Percentiles rank a stretch among this genome's conserved stretches.
These are phyloP conservation scores for Aureobasidium namibiae DNA, from an alignment of 2,329 filamentous ascomycete species.

Conservation along the genomic window DNA sequence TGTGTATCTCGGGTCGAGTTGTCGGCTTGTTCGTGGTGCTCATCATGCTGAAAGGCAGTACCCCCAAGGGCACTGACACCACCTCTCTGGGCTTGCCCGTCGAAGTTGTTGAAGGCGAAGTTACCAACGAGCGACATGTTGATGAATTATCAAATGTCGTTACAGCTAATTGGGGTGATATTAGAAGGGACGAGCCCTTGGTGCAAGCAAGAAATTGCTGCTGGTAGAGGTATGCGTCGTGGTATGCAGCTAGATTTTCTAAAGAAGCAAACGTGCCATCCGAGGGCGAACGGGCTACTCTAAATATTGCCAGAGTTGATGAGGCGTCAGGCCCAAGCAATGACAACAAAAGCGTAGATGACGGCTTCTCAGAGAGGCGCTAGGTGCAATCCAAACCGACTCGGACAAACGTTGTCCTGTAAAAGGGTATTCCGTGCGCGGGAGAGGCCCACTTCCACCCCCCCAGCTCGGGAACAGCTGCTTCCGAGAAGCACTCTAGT, in stretches of 20 bases:
- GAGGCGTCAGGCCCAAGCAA: neutral
- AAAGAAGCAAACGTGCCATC: neutral
- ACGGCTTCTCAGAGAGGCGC: neutral
- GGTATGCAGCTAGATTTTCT: neutral
- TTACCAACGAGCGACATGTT: conserved; percentile 38
- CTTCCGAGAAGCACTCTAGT: neutral
- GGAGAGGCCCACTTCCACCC: neutral
- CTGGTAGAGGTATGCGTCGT: neutral
- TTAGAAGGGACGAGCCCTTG: neutral
- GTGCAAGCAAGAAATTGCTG: neutral
- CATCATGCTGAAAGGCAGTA: conserved; percentile 19
- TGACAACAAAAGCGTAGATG: conserved; percentile 7
- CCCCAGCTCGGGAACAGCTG: neutral
- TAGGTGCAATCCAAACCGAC: conserved; percentile 2
- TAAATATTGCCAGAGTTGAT: neutral
- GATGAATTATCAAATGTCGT: neutral
- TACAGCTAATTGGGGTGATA: neutral
- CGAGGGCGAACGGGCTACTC: neutral
- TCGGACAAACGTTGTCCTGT: conserved; percentile 5
- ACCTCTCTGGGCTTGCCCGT: conserved; percentile 29
- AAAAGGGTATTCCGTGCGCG: neutral
- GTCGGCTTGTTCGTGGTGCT: conserved; percentile 2
- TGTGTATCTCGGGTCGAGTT: neutral
- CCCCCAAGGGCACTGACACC: conserved; percentile 28
- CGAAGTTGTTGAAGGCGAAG: conserved; percentile 34